Evolutionary conservation across 345 rosid species (phyloP).

Genomic region (Salix purpurea): DNA sequence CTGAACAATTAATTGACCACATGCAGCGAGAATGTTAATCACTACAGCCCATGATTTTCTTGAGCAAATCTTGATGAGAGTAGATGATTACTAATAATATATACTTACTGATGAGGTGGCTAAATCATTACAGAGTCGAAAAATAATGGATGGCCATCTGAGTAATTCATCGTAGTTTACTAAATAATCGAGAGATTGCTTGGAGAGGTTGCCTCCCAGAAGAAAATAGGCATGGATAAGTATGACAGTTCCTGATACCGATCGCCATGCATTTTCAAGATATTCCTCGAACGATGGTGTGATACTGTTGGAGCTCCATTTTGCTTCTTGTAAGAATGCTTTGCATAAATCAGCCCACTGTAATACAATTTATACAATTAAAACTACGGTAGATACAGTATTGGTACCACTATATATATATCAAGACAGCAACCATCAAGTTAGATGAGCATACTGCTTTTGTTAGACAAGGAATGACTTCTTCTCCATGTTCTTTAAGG

Average conservation of each 20-base stretch:
- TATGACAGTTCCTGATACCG: conserved; percentile 25
- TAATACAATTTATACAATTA: not conserved
- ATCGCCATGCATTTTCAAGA: conserved; percentile 35
- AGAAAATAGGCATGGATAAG: conserved; percentile 30
- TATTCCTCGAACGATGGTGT: conserved; percentile 42
- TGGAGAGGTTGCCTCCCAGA: not conserved
- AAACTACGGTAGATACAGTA: not conserved
- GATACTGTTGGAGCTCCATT: conserved; percentile 22
- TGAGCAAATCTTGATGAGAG: not conserved
- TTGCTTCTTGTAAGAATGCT: conserved; percentile 41
- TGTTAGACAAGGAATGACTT: conserved; percentile 7
- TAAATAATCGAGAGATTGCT: conserved; percentile 19
- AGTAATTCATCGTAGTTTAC: conserved; percentile 26
- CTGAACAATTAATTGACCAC: not conserved
- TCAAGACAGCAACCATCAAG: not conserved
- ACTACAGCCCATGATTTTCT: not conserved
- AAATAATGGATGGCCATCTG: conserved; percentile 31
- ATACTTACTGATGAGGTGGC: conserved; percentile 40
- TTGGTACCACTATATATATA: not conserved
- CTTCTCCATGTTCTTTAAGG: conserved; percentile 22
- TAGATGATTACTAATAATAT: not conserved
- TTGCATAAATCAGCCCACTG: conserved; percentile 49
- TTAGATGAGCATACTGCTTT: conserved; percentile 2
- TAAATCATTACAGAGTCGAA: conserved; percentile 40
- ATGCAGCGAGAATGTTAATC: not conserved